These are phyloP conservation scores for Penicillium paradoxum DNA, from an alignment of 495 filamentous ascomycete genomes.

Conservation along the genomic window DNA sequence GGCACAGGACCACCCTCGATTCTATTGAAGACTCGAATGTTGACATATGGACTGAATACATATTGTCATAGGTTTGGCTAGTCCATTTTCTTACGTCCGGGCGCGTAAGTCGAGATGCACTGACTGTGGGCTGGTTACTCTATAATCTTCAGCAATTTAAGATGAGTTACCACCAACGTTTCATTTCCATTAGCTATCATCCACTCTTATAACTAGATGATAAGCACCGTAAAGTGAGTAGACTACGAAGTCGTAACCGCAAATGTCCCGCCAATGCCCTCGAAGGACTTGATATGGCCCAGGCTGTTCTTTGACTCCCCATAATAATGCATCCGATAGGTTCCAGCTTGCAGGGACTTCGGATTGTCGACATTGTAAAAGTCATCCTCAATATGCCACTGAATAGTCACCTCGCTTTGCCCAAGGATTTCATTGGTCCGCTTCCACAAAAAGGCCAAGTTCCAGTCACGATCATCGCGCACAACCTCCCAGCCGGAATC, in stretches of 20 bases:
- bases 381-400: slow-evolving; percentile 70
- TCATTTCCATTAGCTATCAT: neutral
- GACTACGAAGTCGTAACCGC: slow-evolving; percentile 31
- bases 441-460: slow-evolving; percentile 52
- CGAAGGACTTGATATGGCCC: slow-evolving; percentile 68
- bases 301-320: slow-evolving; percentile 70
- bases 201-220: neutral
- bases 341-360: slow-evolving; percentile 48
- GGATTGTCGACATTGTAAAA: slow-evolving; percentile 39
- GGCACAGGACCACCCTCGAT: neutral
- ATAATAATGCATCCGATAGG: slow-evolving; percentile 79
- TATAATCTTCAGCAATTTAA: neutral
- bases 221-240: neutral
- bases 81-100: neutral
- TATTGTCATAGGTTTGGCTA: neutral
- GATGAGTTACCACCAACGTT: no score
- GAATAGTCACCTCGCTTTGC: slow-evolving; percentile 71
- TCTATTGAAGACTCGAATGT: neutral
- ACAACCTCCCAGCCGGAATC: slow-evolving; percentile 59
- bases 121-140: neutral
- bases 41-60: neutral
- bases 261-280: slow-evolving; percentile 69
- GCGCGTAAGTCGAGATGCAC: neutral
- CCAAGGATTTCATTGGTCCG: slow-evolving; percentile 66
- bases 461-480: slow-evolving; percentile 35